Evolutionary conservation across 2,329 filamentous ascomycete species (phyloP).

Genomic region (Aspergillus neotritici): DNA sequence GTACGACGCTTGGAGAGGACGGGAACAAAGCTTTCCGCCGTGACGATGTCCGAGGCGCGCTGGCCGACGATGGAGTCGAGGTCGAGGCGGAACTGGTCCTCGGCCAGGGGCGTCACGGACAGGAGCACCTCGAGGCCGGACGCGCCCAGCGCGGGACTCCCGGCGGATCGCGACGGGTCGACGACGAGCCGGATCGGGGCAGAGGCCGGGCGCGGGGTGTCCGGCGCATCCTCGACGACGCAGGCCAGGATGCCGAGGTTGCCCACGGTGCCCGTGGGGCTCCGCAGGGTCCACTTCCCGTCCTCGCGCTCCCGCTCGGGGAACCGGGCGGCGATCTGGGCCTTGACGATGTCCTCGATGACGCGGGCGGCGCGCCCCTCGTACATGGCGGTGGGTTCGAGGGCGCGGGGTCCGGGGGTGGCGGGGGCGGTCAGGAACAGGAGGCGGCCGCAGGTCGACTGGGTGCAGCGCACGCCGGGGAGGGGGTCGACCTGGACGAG

Average conservation of each 20-base stretch:
- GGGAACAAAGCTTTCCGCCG: slow-evolving; percentile 65
- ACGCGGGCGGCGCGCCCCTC: slow-evolving; percentile 71
- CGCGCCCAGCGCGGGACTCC: slow-evolving; percentile 25
- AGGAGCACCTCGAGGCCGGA: slow-evolving; percentile 45
- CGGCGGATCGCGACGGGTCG: slow-evolving; percentile 27
- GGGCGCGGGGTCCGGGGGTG: slow-evolving; percentile 53
- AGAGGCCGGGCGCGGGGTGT: slow-evolving; percentile 38
- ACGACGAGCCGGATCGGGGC: slow-evolving; percentile 35
- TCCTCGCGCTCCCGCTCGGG: slow-evolving; percentile 77
- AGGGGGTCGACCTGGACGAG: slow-evolving; percentile 70
- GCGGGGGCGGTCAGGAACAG: slow-evolving; percentile 32
- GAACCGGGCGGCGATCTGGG: slow-evolving; percentile 78
- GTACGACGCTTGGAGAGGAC: slow-evolving; percentile 68
- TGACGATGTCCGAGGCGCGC: slow-evolving; percentile 68
- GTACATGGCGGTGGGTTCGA: slow-evolving; percentile 68
- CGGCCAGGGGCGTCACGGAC: slow-evolving; percentile 66
- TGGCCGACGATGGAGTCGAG: slow-evolving; percentile 63
- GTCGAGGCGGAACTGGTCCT: slow-evolving; percentile 53
- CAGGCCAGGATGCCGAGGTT: slow-evolving; percentile 50
- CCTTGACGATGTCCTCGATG: slow-evolving; percentile 80
- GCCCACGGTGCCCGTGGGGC: slow-evolving; percentile 54
- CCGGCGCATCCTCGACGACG: slow-evolving; percentile 41
- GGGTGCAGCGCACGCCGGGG: slow-evolving; percentile 62
- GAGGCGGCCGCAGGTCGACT: slow-evolving; percentile 36
- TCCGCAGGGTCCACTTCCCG: slow-evolving; percentile 72